These are phyloP conservation scores for Ophiostoma perfectum DNA, from an alignment of 2,329 filamentous ascomycete species.

Conservation along the genomic window DNA sequence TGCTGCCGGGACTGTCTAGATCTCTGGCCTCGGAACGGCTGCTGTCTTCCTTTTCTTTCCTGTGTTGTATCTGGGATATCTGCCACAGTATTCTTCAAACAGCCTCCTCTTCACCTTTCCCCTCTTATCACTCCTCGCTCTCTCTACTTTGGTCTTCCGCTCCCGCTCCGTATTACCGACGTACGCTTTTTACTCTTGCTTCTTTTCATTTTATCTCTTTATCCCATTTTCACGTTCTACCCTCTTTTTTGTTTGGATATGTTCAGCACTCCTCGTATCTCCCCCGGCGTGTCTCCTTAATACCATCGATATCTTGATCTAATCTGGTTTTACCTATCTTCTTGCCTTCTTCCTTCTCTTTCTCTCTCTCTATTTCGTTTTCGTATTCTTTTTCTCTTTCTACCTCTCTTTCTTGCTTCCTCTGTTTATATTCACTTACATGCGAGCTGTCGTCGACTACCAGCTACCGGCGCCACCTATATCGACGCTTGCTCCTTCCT, in stretches of 20 bases:
- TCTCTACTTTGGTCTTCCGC: too few species aligned
- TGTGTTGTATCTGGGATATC: too few species aligned
- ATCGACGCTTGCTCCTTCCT: background rate
- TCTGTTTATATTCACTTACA: background rate
- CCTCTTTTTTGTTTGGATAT: background rate
- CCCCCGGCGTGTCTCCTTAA: background rate
- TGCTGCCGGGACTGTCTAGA: too few species aligned
- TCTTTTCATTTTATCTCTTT: background rate
- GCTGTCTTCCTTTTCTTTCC: too few species aligned
- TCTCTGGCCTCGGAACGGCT: too few species aligned
- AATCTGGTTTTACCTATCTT: slow-evolving; percentile 7
- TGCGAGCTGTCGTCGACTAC: background rate
- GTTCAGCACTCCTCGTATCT: background rate
- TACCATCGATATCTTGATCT: slow-evolving; percentile 1
- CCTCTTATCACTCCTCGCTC: too few species aligned
- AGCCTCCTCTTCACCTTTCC: too few species aligned
- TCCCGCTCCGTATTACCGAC: too few species aligned
- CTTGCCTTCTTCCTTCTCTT: background rate
- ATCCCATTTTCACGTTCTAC: background rate
- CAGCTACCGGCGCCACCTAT: background rate
- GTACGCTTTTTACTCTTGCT: background rate
- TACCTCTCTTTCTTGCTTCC: background rate
- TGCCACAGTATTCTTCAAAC: too few species aligned
- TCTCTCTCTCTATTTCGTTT: background rate
- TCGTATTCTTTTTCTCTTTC: slow-evolving; percentile 13